A percentile compares a stretch with the other conserved stretches of the same genome.
phyloP scores from a whole-genome alignment of 805 yeast species.

The Yamadazyma tumulicola region DNA sequence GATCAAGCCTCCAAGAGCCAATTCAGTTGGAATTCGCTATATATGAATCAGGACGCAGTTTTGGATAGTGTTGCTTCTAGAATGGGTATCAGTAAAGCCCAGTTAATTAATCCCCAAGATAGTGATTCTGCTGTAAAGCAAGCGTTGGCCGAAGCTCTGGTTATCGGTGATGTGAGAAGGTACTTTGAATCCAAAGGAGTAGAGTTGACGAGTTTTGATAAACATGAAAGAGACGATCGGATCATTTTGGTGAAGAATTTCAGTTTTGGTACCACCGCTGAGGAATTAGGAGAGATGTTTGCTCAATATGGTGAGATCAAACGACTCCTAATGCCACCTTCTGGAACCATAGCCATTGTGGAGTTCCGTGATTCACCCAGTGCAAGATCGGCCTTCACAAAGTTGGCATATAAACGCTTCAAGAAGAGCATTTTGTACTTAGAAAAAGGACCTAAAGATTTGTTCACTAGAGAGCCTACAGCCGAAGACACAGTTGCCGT shows the following conservation, averaged over 20 bases:
- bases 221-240: slow-evolving; percentile 71
- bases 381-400: slow-evolving; percentile 87
- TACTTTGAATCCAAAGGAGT: slow-evolving; percentile 85
- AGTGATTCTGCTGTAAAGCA: slow-evolving; percentile 90
- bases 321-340: slow-evolving; percentile 88
- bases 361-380: slow-evolving; percentile 80
- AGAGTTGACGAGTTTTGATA: slow-evolving; percentile 68
- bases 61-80: slow-evolving; percentile 83
- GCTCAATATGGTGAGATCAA: slow-evolving; percentile 74
- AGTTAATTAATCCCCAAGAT: slow-evolving; percentile 82
- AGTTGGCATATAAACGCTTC: slow-evolving; percentile 81
- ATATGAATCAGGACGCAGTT: slow-evolving; percentile 88
- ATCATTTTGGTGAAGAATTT: slow-evolving; percentile 85
- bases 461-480: slow-evolving; percentile 62
- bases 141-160: slow-evolving; percentile 96
- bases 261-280: slow-evolving; percentile 79
- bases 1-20: slow-evolving; percentile 81
- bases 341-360: slow-evolving; percentile 92
- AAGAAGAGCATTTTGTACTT: slow-evolving; percentile 83
- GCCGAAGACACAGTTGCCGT: slow-evolving; percentile 29
- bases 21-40: slow-evolving; percentile 93
- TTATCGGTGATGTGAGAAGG: slow-evolving; percentile 83
- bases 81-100: slow-evolving; percentile 78
- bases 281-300: slow-evolving; percentile 81
- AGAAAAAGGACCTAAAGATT: slow-evolving; percentile 88